Base-by-base conservation (phyloP, 116 monocot species). In the Dioscorea cayenensis region DNA sequence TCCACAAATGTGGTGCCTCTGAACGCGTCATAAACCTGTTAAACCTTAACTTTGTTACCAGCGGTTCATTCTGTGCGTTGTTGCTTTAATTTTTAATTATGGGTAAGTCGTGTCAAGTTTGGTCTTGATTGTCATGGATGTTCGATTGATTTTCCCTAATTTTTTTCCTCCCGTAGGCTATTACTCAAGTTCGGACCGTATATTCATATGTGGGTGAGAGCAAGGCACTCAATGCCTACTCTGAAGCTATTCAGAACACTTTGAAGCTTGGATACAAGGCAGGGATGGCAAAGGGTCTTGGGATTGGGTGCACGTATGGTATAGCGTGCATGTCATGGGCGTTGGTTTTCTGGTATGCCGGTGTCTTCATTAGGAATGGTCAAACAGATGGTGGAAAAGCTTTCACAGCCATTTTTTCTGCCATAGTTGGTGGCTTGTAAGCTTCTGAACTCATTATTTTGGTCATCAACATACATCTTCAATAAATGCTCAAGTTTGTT, bases 291-390 rank as follows among this genome's bases (percentile, higher is more conserved):
- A 99, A 99, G 77, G 99, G 99, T 14, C 75, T 99, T 14, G 94
- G 94, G 4, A 91, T 99, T 77, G 99, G 99, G 36, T 99, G 90
- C 79, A 94, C 94, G 18, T 94, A 91, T 76, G 94, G 99, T 21
- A 94, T 99, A 75, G 91, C 91, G 48, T 99, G 91, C 74, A 94
- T 94, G 89, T 91, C 94, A 32, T 99, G 99, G 99, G 99, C 99
- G 49, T 62, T 99, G 36, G 91, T 99, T 28, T 94, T 94, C 73
- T 99, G 99, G 99, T 99, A 99, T 70, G 99, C 99, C 16, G 94
- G 99, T 25, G 94, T 99, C 27, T 93, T 94, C 73, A 93, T 99
- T 49, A 70, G 99, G 66, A 88, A 91, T 79, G 91, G 94, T 20
- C 90, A 94, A 59, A 94, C 99, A 5, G 94, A 99, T 86, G 99